A percentile compares a stretch with the other conserved stretches of the same genome.
phyloP scores from a whole-genome alignment of 2,329 filamentous ascomycete genomes.

The Diaporthe helianthi region DNA sequence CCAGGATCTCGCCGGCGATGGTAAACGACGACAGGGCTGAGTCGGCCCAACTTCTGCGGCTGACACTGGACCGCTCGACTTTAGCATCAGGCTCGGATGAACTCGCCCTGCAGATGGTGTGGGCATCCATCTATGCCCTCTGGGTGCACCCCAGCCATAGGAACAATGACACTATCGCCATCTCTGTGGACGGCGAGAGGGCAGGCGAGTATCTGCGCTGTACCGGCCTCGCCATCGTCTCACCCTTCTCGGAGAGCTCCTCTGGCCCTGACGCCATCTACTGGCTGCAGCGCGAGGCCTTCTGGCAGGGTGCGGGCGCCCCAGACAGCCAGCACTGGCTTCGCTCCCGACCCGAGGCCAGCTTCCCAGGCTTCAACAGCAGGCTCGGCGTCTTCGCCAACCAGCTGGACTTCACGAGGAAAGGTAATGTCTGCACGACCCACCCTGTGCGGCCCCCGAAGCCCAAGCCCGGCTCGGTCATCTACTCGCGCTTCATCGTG shows the following conservation, averaged over 20 bases:
- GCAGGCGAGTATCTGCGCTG: constrained; percentile 32
- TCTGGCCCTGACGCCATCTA: constrained; percentile 31
- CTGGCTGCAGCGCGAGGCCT: constrained; percentile 36
- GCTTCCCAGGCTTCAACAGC: constrained; percentile 40
- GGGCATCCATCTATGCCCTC: constrained; percentile 35
- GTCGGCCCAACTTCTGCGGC: constrained; percentile 27
- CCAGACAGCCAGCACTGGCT: constrained; percentile 40
- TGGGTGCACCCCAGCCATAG: constrained; percentile 34
- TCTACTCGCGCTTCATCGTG: constrained; percentile 41
- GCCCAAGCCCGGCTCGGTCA: constrained; percentile 37
- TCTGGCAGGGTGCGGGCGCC: constrained; percentile 39
- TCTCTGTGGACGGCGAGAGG: constrained; percentile 25
- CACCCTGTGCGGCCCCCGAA: constrained; percentile 41
- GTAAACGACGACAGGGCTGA: constrained; percentile 35
- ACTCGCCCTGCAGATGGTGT: constrained; percentile 22
- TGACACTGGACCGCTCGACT: neutral
- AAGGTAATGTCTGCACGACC: constrained; percentile 42
- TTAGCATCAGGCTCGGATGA: neutral
- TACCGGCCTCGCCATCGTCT: constrained; percentile 34
- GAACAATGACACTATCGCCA: constrained; percentile 31
- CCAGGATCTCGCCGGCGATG: constrained; percentile 35
- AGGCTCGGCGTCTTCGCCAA: constrained; percentile 38
- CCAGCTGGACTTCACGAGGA: constrained; percentile 40
- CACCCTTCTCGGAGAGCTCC: constrained; percentile 28
- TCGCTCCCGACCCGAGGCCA: constrained; percentile 38